These are phyloP conservation scores for Agaricus sinodeliciosus DNA, from an alignment of 768 basidiomycete genomes.

Conservation along the genomic window DNA sequence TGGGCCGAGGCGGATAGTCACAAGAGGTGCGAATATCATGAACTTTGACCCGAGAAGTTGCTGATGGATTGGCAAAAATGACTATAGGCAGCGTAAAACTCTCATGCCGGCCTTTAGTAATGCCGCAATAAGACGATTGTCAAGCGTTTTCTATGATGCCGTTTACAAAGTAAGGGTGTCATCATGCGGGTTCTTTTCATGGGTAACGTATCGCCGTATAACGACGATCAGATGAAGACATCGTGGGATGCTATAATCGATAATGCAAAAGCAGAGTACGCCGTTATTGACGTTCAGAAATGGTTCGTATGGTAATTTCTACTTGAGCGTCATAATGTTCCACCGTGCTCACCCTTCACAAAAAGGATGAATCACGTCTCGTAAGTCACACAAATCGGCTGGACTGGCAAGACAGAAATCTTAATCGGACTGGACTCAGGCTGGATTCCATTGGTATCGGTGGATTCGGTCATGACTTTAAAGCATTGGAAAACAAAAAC, in stretches of 20 bases:
- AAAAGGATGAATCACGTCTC: constrained; percentile 40
- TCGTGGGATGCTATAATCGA: constrained; percentile 24
- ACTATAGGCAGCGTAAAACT: constrained; percentile 39
- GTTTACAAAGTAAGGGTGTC: constrained; percentile 35
- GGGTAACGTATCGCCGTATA: neutral
- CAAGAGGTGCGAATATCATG: constrained; percentile 24
- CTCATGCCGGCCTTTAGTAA: constrained; percentile 48
- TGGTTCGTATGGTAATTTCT: constrained; percentile 25
- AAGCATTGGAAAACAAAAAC: constrained; percentile 35
- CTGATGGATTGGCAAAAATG: neutral
- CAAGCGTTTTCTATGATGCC: constrained; percentile 42
- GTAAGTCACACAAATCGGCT: constrained; percentile 17
- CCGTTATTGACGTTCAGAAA: constrained; percentile 39
- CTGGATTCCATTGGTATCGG: constrained; percentile 54
- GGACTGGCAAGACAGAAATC: neutral
- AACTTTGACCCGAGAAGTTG: neutral
- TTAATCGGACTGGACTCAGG: constrained; percentile 19
- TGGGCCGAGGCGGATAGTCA: constrained; percentile 42
- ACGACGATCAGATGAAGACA: constrained; percentile 26
- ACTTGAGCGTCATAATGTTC: neutral
- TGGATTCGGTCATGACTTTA: constrained; percentile 54
- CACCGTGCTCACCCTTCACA: neutral
- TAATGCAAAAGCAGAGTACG: constrained; percentile 14
- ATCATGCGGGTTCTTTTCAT: constrained; percentile 1
- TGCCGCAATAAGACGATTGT: constrained; percentile 39